Evolutionary conservation across 1,284 basidiomycete genomes (phyloP).

Genomic region (Somion occarium): DNA sequence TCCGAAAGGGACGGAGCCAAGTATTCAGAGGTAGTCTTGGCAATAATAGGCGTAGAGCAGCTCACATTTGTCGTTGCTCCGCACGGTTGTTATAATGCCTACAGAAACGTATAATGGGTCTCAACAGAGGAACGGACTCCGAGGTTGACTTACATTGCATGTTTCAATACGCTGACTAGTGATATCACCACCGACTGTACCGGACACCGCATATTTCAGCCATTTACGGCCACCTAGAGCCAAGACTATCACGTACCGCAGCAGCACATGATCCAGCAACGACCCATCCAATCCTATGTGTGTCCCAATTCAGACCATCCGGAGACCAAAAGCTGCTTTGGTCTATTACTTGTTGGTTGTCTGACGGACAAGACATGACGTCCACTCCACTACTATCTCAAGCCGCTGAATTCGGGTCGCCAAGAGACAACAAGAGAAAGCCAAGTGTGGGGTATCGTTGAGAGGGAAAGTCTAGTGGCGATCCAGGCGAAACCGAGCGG

Average conservation of each 20-base stretch:
- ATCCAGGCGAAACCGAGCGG: background rate
- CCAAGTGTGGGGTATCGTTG: background rate
- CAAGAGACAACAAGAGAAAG: too few relatives aligned
- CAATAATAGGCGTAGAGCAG: too few relatives aligned
- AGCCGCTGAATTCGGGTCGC: too few relatives aligned
- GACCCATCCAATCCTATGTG: constrained; percentile 71
- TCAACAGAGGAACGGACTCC: background rate
- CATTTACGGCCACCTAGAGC: background rate
- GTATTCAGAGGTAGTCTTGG: too few relatives aligned
- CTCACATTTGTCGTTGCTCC: constrained; percentile 76
- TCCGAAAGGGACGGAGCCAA: too few relatives aligned
- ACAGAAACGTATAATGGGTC: constrained; percentile 2
- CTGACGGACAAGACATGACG: constrained; percentile 39
- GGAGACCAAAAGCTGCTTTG: constrained; percentile 59
- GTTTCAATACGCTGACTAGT: constrained; percentile 45
- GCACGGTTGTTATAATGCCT: constrained; percentile 63
- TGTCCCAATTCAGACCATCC: constrained; percentile 49
- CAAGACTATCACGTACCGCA: constrained; percentile 43
- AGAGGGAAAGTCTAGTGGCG: background rate
- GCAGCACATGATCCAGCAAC: constrained; percentile 62
- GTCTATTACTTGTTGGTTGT: constrained; percentile 46
- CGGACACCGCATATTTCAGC: background rate
- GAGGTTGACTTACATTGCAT: constrained; percentile 48
- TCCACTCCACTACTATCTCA: too few relatives aligned
- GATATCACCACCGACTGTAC: constrained; percentile 60